Percentiles rank a stretch among this genome's conserved stretches.
These are phyloP conservation scores for Magnusiomyces fungicola DNA, from an alignment of 1,139 yeast species.

Conservation along the genomic window DNA sequence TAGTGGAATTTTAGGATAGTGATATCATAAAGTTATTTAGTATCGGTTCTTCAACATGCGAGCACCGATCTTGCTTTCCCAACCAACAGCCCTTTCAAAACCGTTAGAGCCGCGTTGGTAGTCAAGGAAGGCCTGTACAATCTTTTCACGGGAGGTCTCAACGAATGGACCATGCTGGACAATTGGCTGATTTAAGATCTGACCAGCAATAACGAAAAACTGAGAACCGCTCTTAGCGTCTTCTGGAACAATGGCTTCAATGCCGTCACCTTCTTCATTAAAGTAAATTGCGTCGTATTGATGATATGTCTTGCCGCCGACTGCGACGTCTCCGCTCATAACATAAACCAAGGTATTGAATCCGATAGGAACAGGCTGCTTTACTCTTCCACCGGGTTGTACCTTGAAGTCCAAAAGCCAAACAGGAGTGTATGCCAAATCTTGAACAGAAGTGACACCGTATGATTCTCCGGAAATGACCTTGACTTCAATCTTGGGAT, in stretches of 20 bases:
- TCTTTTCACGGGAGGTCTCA: conserved; percentile 50
- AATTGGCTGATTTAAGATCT: conserved; percentile 57
- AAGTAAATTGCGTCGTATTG: conserved; percentile 43
- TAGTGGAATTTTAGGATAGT: too few species aligned
- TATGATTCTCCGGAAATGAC: conserved; percentile 74
- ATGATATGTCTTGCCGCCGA: conserved; percentile 28
- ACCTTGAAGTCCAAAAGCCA: conserved; percentile 62
- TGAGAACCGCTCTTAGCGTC: conserved; percentile 11
- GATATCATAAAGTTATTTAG: too few species aligned
- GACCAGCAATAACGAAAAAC: conserved; percentile 52
- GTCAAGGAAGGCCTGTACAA: conserved; percentile 47
- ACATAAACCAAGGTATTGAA: conserved; percentile 72
- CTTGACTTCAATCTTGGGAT: conserved; percentile 57
- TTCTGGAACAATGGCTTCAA: conserved; percentile 24
- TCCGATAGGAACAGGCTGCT: conserved; percentile 51
- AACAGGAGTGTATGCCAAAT: conserved; percentile 73
- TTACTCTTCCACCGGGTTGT: conserved; percentile 60
- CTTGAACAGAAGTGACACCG: conserved; percentile 66
- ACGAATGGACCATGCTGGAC: conserved; percentile 82
- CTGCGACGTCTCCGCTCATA: conserved; percentile 51
- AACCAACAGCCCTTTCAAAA: conserved; percentile 55
- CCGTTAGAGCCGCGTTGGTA: conserved; percentile 39
- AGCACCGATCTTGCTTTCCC: conserved; percentile 56
- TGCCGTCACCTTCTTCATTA: conserved; percentile 26
- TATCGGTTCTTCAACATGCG: too few species aligned